Conservation (phyloP, 441 rosid species). For the Pelargonium myrrhifolium region DNA sequence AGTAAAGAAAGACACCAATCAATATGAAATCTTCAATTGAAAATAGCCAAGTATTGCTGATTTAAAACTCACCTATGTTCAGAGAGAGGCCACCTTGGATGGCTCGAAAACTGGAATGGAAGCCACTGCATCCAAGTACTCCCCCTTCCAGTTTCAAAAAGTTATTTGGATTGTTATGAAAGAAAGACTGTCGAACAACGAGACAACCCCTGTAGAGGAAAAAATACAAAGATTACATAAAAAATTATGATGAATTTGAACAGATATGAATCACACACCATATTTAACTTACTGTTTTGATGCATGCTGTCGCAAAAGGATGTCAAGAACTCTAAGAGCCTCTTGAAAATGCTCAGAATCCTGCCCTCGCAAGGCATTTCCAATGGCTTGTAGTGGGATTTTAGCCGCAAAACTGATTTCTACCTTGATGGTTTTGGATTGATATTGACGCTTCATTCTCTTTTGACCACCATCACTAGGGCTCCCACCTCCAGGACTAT, state of each 20-base stretch:
- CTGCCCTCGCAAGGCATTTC: conserved; percentile 46
- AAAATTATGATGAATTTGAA: not conserved
- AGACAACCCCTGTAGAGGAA: conserved; percentile 48
- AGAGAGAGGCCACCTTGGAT: conserved; percentile 57
- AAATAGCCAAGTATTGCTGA: not conserved
- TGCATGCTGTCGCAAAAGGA: conserved; percentile 52
- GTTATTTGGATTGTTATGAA: conserved; percentile 43
- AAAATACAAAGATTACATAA: not conserved
- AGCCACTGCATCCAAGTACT: conserved; percentile 56
- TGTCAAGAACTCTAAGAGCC: conserved; percentile 51
- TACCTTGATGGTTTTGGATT: conserved; percentile 45
- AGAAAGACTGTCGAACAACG: conserved; percentile 61
- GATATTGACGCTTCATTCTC: conserved; percentile 28
- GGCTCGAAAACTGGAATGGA: conserved; percentile 56
- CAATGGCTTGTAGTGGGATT: conserved; percentile 57
- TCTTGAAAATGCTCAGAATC: conserved; percentile 59
- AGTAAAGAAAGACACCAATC: not conserved
- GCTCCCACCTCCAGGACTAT: conserved; percentile 23
- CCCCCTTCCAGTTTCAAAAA: conserved; percentile 49
- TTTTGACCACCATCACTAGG: conserved; percentile 33
- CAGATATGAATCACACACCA: not conserved
- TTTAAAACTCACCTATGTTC: conserved; percentile 36
- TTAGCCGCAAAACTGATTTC: conserved; percentile 50
- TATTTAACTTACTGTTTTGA: conserved; percentile 38
- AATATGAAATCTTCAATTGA: not conserved